Evolutionary conservation across 805 yeast species (phyloP).

Genomic region (Schizosaccharomyces lindneri): DNA sequence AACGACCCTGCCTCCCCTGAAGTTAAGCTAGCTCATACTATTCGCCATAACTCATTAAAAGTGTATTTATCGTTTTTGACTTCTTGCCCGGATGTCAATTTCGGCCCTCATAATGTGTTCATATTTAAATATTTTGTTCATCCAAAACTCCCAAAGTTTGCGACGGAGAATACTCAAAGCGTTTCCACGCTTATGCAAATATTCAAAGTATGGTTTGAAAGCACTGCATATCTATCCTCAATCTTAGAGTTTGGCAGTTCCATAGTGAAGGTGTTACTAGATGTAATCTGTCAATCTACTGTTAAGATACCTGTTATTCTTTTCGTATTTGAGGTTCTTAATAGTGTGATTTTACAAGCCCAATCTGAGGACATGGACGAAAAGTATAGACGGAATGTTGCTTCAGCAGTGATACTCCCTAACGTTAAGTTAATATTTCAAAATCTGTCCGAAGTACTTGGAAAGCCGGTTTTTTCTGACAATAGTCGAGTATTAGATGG

Average conservation of each 20-base stretch:
- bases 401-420: background rate
- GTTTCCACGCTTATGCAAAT: constrained; percentile 53
- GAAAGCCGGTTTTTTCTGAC: background rate
- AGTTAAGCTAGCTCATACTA: constrained; percentile 19
- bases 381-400: background rate
- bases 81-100: constrained; percentile 25
- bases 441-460: background rate
- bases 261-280: constrained; percentile 29
- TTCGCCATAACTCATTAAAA: constrained; percentile 45
- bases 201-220: constrained; percentile 32
- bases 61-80: constrained; percentile 33
- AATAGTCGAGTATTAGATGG: background rate
- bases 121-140: constrained; percentile 30
- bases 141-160: constrained; percentile 46
- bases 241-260: constrained; percentile 27
- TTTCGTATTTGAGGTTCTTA: background rate
- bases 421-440: background rate
- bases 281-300: constrained; percentile 9
- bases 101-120: constrained; percentile 26
- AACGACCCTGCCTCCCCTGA: background rate
- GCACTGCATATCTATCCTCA: constrained; percentile 23
- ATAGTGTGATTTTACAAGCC: background rate
- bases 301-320: background rate
- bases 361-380: background rate
- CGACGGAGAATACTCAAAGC: constrained; percentile 56